These are phyloP conservation scores for Eleusine coracana DNA, from an alignment of 176 grass and related monocot species.

Conservation along the genomic window DNA sequence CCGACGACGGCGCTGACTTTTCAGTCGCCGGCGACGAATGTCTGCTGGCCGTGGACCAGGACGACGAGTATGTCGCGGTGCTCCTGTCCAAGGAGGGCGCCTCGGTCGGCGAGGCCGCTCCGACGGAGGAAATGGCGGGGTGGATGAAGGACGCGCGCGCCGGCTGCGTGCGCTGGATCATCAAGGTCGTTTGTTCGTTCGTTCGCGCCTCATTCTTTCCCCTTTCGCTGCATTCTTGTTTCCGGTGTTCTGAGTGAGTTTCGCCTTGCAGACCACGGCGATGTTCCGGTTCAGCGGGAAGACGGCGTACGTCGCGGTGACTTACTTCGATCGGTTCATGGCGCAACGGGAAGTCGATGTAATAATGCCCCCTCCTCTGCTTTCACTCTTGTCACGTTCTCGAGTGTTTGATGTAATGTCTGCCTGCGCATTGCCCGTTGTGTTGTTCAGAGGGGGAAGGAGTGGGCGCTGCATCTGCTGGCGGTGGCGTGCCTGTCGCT, in stretches of 20 bases:
- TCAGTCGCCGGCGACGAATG: constrained; percentile 27
- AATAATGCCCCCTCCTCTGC: constrained; percentile 9
- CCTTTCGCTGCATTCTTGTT: neutral
- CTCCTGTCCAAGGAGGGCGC: constrained; percentile 66
- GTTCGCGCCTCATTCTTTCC: neutral
- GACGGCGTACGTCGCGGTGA: constrained; percentile 81
- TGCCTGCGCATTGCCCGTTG: constrained; percentile 1
- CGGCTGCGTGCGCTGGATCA: constrained; percentile 67
- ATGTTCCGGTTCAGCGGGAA: constrained; percentile 56
- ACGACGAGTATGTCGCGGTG: constrained; percentile 65
- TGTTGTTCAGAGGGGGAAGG: constrained; percentile 53
- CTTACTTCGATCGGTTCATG: constrained; percentile 88
- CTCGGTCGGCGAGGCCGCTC: neutral
- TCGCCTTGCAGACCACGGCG: constrained; percentile 51
- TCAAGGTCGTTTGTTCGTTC: constrained; percentile 44
- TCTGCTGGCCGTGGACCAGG: constrained; percentile 44
- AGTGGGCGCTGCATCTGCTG: constrained; percentile 75
- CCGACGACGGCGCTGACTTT: constrained; percentile 22
- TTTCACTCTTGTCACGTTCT: neutral
- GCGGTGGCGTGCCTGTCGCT: constrained; percentile 81
- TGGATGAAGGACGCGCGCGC: constrained; percentile 58
- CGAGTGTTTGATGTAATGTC: constrained; percentile 17
- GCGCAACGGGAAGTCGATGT: constrained; percentile 55
- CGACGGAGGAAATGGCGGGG: constrained; percentile 29
- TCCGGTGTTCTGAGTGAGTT: neutral